Percentiles rank a stretch among this genome's conserved stretches.
These are phyloP conservation scores for Xylaria sp. DNA, from an alignment of 2,329 filamentous ascomycete species.

Conservation along the genomic window DNA sequence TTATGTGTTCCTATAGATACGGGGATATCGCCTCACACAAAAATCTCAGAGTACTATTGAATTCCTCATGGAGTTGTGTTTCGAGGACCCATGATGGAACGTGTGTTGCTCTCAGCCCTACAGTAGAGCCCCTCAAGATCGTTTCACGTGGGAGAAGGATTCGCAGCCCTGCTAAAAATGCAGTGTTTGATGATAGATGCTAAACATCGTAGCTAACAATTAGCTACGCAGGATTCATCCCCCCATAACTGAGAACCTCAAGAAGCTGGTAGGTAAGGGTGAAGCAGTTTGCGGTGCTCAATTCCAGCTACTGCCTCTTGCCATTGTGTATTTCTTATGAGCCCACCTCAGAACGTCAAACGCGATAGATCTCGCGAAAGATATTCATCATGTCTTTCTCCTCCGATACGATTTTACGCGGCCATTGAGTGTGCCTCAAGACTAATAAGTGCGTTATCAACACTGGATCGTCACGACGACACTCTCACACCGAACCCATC, in stretches of 20 bases:
- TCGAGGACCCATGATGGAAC: not conserved
- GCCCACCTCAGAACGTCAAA: not conserved
- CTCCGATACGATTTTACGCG: not conserved
- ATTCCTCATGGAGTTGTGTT: not conserved
- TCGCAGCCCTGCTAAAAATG: not conserved
- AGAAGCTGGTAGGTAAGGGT: not conserved
- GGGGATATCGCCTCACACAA: not conserved
- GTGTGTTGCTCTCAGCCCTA: not conserved
- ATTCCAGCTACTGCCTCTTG: not conserved
- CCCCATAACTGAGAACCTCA: not conserved
- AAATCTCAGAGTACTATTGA: not conserved
- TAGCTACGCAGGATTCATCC: not conserved
- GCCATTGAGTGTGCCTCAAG: not conserved
- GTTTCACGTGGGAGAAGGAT: not conserved
- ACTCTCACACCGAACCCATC: not conserved
- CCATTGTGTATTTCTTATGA: not conserved
- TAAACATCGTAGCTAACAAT: not conserved
- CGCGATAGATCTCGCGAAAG: not conserved
- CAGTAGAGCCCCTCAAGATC: not conserved
- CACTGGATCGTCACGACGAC: not conserved
- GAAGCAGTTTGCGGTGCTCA: not conserved
- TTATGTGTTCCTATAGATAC: no score
- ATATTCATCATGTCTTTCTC: not conserved
- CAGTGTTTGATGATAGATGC: not conserved
- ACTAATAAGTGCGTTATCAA: not conserved